Percentiles rank a stretch among this genome's conserved stretches.
These are phyloP conservation scores for Akanthomyces muscarius DNA, from an alignment of 2,329 filamentous ascomycete genomes.

Conservation along the genomic window DNA sequence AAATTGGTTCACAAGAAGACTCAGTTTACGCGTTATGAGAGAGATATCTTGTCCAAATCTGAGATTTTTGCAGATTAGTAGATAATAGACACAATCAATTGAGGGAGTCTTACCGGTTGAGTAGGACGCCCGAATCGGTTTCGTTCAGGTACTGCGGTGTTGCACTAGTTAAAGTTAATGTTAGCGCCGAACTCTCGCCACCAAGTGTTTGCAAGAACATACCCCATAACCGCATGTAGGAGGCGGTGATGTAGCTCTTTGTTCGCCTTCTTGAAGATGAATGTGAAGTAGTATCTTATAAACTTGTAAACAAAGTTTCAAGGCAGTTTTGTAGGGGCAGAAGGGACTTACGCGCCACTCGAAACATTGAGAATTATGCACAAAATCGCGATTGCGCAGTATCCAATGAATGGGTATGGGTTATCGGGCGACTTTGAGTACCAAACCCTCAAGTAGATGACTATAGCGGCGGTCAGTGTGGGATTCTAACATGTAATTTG, in stretches of 20 bases:
- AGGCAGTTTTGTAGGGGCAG: neutral
- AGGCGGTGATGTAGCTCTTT: neutral
- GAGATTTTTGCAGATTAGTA: neutral
- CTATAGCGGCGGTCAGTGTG: neutral
- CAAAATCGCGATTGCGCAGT: neutral
- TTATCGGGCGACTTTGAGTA: neutral
- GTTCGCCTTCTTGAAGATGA: neutral
- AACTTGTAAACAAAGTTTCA: neutral
- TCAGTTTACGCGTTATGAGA: neutral
- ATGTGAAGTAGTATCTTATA: neutral
- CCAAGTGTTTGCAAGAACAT: too few relatives aligned
- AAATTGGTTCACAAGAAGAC: neutral
- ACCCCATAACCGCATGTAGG: neutral
- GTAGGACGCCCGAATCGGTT: neutral
- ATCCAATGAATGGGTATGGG: neutral
- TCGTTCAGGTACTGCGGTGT: neutral
- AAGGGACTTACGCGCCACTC: neutral
- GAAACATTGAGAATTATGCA: neutral
- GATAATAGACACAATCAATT: too few relatives aligned
- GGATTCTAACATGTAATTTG: too few relatives aligned
- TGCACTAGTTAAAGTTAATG: too few relatives aligned
- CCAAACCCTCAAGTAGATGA: constrained; percentile 5
- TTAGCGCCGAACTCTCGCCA: too few relatives aligned
- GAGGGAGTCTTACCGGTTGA: neutral
- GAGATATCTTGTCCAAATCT: constrained; percentile 12